Percentiles rank a stretch among this genome's conserved stretches.
These are phyloP conservation scores for Hypsizygus marmoreus DNA, from an alignment of 768 basidiomycete genomes.

Conservation along the genomic window DNA sequence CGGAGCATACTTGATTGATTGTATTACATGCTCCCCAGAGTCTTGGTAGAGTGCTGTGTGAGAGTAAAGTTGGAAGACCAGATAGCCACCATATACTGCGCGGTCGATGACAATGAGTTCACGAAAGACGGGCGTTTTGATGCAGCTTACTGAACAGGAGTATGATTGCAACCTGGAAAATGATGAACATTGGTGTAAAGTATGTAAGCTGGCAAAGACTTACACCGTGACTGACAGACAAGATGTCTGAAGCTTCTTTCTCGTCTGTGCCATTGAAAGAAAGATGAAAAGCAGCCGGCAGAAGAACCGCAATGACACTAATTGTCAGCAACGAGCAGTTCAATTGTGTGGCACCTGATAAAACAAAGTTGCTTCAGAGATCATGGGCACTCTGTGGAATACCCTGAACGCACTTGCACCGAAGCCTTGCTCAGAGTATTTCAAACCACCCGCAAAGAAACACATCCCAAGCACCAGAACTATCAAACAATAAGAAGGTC, in stretches of 20 bases:
- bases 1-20: slow-evolving; percentile 36
- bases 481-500: slow-evolving; percentile 24
- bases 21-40: slow-evolving; percentile 35
- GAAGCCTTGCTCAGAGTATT: slow-evolving; percentile 81
- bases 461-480: slow-evolving; percentile 89
- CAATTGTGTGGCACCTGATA: slow-evolving; percentile 58
- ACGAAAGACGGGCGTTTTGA: no score
- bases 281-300: slow-evolving; percentile 82
- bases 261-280: slow-evolving; percentile 31
- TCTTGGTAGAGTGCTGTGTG: slow-evolving; percentile 71
- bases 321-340: slow-evolving; percentile 77
- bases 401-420: slow-evolving; percentile 62
- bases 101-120: no score
- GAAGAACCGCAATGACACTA: slow-evolving; percentile 76
- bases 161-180: slow-evolving; percentile 66
- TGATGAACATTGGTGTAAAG: background rate
- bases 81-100: slow-evolving; percentile 73
- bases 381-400: no score
- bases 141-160: slow-evolving; percentile 71
- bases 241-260: slow-evolving; percentile 44
- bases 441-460: slow-evolving; percentile 82
- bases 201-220: slow-evolving; percentile 22
- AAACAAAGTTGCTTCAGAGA: no score
- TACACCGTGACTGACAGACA: slow-evolving; percentile 76
- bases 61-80: slow-evolving; percentile 79